Percentiles rank a stretch among this genome's conserved stretches.
phyloP scores from a whole-genome alignment of 1,139 yeast species.

The Diutina sp. region DNA sequence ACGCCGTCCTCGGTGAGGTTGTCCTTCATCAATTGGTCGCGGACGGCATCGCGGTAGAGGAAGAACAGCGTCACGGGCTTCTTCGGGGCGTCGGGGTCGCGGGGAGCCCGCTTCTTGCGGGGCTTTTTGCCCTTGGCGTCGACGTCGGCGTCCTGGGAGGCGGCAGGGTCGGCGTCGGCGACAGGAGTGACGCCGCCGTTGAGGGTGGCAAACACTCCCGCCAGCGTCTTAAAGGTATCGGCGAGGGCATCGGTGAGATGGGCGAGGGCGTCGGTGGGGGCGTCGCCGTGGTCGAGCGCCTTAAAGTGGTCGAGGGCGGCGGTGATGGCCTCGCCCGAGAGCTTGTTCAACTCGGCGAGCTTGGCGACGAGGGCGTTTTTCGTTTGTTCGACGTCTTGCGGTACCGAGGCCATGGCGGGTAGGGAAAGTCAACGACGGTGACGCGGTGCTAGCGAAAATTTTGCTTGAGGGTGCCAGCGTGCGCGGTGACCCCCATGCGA shows the following conservation, averaged over 20 bases:
- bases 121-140: not conserved
- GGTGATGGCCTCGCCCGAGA: not conserved
- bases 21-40: not conserved
- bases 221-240: not conserved
- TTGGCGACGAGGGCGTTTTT: not conserved
- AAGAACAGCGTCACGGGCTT: constrained; percentile 1
- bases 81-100: constrained; percentile 1
- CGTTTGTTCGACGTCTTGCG: not conserved
- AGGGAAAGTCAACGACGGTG: not conserved
- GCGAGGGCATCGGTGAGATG: not conserved
- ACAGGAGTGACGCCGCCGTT: not conserved
- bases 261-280: not conserved
- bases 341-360: not conserved
- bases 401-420: not conserved
- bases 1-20: not conserved
- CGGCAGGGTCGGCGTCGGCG: not conserved
- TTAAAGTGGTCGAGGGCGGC: not conserved
- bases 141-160: not conserved
- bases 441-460: not conserved
- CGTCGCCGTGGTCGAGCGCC: not conserved
- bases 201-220: not conserved
- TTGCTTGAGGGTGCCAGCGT: not conserved
- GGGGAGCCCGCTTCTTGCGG: not conserved
- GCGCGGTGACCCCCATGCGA: not conserved
- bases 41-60: not conserved